Conservation (phyloP, 768 basidiomycete species). For the Crassisporium funariophilum region DNA sequence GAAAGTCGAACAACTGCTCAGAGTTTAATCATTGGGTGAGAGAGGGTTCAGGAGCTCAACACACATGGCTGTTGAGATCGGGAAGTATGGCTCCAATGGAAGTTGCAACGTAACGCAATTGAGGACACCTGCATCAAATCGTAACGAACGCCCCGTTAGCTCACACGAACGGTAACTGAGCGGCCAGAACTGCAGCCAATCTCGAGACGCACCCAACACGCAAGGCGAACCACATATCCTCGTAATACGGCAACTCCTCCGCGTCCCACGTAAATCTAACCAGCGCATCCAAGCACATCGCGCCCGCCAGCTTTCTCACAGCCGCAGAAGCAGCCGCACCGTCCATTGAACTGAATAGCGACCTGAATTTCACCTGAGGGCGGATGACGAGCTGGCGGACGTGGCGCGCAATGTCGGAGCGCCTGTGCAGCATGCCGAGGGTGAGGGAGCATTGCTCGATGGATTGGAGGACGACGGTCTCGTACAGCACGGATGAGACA, state of each 20-base stretch:
- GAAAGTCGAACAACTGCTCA: slow-evolving; percentile 77
- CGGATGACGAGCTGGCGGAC: slow-evolving; percentile 59
- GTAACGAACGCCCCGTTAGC: slow-evolving; percentile 6
- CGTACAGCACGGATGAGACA: slow-evolving; percentile 62
- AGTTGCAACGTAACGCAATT: no score
- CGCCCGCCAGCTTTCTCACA: slow-evolving; percentile 49
- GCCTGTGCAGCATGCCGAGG: slow-evolving; percentile 59
- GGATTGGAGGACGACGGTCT: slow-evolving; percentile 54
- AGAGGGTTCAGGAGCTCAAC: slow-evolving; percentile 24
- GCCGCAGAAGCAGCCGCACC: slow-evolving; percentile 50
- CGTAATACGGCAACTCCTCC: slow-evolving; percentile 64
- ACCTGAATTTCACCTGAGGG: slow-evolving; percentile 33
- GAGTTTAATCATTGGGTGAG: background rate
- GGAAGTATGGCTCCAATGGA: no score
- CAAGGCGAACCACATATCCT: slow-evolving; percentile 80
- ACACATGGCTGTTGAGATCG: slow-evolving; percentile 59
- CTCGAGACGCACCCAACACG: slow-evolving; percentile 54
- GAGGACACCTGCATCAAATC: slow-evolving; percentile 55
- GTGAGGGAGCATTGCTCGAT: slow-evolving; percentile 63
- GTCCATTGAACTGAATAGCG: slow-evolving; percentile 26
- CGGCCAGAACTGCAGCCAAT: background rate
- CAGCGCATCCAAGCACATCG: slow-evolving; percentile 60
- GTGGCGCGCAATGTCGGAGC: slow-evolving; percentile 65
- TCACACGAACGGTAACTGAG: background rate
- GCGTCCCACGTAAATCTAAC: slow-evolving; percentile 72